Evolutionary conservation across 2,329 filamentous ascomycete genomes (phyloP), one percentile per base, ranked within the genome.

Genomic region (Diaporthe velutina): DNA sequence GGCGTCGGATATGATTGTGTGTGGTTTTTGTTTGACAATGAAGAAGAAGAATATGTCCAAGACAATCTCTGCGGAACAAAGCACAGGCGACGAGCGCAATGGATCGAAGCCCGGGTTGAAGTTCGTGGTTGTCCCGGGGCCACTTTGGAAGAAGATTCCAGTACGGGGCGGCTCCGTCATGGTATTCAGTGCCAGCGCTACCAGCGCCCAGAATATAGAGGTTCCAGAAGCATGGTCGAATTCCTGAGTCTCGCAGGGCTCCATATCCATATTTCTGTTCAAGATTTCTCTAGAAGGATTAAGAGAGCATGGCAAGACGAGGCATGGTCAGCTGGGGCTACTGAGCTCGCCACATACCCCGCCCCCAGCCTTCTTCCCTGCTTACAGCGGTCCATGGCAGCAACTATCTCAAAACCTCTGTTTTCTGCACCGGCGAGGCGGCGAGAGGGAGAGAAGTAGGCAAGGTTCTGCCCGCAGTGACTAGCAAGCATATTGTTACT

Each of bases 1-100:
- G 28, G n/a, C n/a, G 54, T 33, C 15, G 3, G 54, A 3, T 12
- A 3, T 35, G 12, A 6, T 17, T 19, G 54, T 10, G 54, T 19
- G 54, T 10, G 54, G 54, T n/a, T 5, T 25, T n/a, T 17, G 30
- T 10, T 58, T 10, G 33, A 58, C 33, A 38, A 58, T n/a, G 30
- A 58, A 58, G 55, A 58, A 58, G 55, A 58, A 58, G 8, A 58
- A 38, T n/a, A 58, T 38, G 30, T 58, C 55, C 55, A n/a, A 38
- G 1, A 58, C 1, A 7, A 28, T 58, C 55, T 58, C 55, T 22
- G 22, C 55, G 33, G 33, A 19, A n/a, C 55, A 58, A n/a, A 58
- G 3, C 8, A 38, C 22, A n/a, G 55, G 30, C 33, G 55, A 58
- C 2, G 55, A 58, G 30, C 55, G 55, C 55, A 58, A n/a, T 38